phyloP scores from a whole-genome alignment of 2,329 filamentous ascomycete species.

The Fusarium sp. region DNA sequence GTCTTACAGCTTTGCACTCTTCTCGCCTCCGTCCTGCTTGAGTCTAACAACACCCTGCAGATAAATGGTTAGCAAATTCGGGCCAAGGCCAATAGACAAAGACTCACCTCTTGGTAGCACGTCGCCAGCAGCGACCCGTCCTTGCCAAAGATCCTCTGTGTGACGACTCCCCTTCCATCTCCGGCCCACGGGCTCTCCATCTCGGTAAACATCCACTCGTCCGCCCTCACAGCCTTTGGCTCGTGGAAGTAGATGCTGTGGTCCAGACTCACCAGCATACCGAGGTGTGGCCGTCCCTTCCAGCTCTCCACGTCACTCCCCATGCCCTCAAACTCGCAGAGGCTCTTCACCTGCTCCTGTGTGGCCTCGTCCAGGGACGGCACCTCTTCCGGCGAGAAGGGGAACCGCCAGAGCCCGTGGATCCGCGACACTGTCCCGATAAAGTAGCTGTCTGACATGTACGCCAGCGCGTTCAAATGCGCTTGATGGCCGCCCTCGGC shows the following conservation, averaged over 20 bases:
- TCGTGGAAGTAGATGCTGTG: constrained; percentile 81
- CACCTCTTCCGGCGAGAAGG: constrained; percentile 68
- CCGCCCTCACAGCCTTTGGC: constrained; percentile 70
- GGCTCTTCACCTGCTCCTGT: constrained; percentile 54
- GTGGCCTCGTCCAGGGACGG: constrained; percentile 63
- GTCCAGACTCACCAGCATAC: constrained; percentile 90
- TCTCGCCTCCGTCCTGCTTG: constrained; percentile 58
- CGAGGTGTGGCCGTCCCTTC: constrained; percentile 71
- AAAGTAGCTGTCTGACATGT: constrained; percentile 94
- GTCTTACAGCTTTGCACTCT: constrained; percentile 53
- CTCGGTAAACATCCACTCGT: constrained; percentile 86
- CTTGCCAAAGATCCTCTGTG: constrained; percentile 79
- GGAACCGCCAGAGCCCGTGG: constrained; percentile 85
- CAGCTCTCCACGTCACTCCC: constrained; percentile 62
- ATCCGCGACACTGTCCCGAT: constrained; percentile 89
- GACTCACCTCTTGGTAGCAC: constrained; percentile 82
- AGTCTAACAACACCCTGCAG: constrained; percentile 67
- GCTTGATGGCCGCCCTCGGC: constrained; percentile 81
- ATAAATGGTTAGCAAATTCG: constrained; percentile 39
- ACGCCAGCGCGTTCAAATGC: constrained; percentile 90
- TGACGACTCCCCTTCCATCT: constrained; percentile 82
- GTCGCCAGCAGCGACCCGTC: constrained; percentile 83
- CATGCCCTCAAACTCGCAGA: constrained; percentile 62
- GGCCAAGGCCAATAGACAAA: not conserved
- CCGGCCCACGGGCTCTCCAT: constrained; percentile 87